These are phyloP conservation scores for Colletotrichum sp. DNA, from an alignment of 2,329 filamentous ascomycete genomes.

Conservation along the genomic window DNA sequence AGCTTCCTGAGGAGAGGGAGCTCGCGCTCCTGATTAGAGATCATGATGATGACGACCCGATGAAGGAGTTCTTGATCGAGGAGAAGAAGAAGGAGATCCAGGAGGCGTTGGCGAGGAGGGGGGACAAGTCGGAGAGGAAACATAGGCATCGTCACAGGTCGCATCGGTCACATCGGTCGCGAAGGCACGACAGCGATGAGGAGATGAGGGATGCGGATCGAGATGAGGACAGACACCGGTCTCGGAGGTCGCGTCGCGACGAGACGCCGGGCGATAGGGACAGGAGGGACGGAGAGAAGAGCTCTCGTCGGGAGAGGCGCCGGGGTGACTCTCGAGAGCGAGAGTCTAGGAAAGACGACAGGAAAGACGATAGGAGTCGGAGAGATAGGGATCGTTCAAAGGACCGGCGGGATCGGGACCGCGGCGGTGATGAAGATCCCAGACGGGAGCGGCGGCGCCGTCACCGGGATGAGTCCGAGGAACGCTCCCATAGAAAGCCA, in stretches of 20 bases:
- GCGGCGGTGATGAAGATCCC: conserved; percentile 24
- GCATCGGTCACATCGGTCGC: conserved; percentile 51
- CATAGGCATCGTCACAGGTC: conserved; percentile 52
- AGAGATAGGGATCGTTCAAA: conserved; percentile 25
- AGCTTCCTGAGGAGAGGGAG: conserved; percentile 84
- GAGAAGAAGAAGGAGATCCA: conserved; percentile 91
- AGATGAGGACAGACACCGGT: conserved; percentile 31
- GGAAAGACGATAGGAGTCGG: conserved; percentile 22
- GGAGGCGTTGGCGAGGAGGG: conserved; percentile 63
- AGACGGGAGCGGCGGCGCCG: conserved; percentile 30
- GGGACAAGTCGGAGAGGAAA: conserved; percentile 54
- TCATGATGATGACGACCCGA: conserved; percentile 95
- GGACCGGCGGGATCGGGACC: conserved; percentile 25
- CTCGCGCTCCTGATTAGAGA: conserved; percentile 75
- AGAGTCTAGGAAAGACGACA: conserved; percentile 31
- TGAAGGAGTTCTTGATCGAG: conserved; percentile 89
- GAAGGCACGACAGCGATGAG: conserved; percentile 30
- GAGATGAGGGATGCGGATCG: conserved; percentile 31
- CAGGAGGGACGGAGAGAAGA: conserved; percentile 26
- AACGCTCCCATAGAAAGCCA: conserved; percentile 22
- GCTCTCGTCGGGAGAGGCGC: conserved; percentile 28
- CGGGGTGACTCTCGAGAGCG: conserved; percentile 31
- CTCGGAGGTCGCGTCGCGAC: conserved; percentile 41
- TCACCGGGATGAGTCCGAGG: conserved; percentile 31
- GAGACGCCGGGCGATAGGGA: conserved; percentile 34